Evolutionary conservation across 1,284 basidiomycete genomes (phyloP), one percentile per base, ranked within the genome.

Genomic region (Xerocomus amazonicus): DNA sequence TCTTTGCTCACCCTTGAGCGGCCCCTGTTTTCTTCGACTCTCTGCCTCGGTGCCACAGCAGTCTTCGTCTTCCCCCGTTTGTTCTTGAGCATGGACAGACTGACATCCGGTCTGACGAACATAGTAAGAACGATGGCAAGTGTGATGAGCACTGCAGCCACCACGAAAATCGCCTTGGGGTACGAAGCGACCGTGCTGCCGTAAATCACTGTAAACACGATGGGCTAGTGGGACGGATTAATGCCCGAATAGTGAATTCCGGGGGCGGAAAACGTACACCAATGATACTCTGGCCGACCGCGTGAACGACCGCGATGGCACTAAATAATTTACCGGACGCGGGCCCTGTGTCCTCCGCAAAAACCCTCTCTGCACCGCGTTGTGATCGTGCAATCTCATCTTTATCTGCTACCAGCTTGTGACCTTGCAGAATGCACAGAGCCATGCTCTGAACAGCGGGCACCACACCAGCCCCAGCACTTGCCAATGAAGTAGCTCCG

Each of bases 381-480:
- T 42, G 59, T 37, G 52, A 28, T 16, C 48, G 59, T 29, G 45
- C 57, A 10, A 49, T 59, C 13, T 53, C 57, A 36, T 65, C 62
- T 31, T 56, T 59, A 39, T 69, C 65, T 12, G 64, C 66, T 12
- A 64, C 67, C 52, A 79, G 61, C 38, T 72, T 70, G 50, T 80
- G 72, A 41, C 75, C 73, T 56, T 87, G 84, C 46, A 84, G 60
- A 48, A 85, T 79, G 59, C 80, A 84, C 32, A 90, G 61, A 13
- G 84, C 84, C 46, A 90, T 70, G 60, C 84, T 87, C 54, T 90
- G 84, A 43, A 79, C 68, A 7, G 83, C 80, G 26, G 88, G 87
- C 27, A 77, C 66, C 23, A 79, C 68, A 4, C 86, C 87, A 10
- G 79, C 74, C 14, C 83, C 83, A 51, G 87, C 68, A 47, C 77